Base-by-base conservation (phyloP, 148 eudicot genomes). In the Cornus controversa region DNA sequence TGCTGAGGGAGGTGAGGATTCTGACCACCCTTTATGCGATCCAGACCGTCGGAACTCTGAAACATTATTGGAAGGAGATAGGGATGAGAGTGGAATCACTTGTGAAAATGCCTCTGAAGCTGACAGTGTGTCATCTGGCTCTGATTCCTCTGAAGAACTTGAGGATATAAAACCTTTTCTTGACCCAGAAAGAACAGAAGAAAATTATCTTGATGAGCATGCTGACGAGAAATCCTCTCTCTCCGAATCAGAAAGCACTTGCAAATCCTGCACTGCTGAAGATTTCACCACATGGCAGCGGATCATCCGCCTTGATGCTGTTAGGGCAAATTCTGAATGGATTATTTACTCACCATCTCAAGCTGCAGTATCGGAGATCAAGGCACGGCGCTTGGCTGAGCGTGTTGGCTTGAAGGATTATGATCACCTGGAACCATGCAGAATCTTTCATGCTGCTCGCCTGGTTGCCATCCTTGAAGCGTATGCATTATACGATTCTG, bases 401-500 rank as follows among this genome's bases (percentile, higher is more conserved):
- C 69, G 57, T 10, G 87, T 84, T 24, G 84, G 87, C 4, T 65
- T 84, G 75, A 84, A 81, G 62, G 84, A 84, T 66, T 84, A 75
- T 68, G 82, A 84, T 71, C 84, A 84, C 69, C 65, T 84, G 20
- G 87, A 84, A 73, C 82, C 87, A 25, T 78, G 68, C 77, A 78
- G 80, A 69, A 84, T 81, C 57, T 81, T 77, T 72, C 87, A 84
- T 63, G 87, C 87, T 25, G 84, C 87, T 81, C 84, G 87, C 45
- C 75, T 84, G 7, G 77, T 84, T 60, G 84, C 87, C 58, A 84
- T 84, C 66, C 79, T 84, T 47, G 87, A 84, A 72, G 84, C 87
- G 26, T 84, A 84, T 75, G 71, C 87, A 37, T 14, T 84, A 20
- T 75, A 71, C 24, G 87, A 84, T 79, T 60, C 87, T 50, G 87